Evolutionary conservation across 2,329 filamentous ascomycete species (phyloP), one percentile per base, ranked within the genome.

Genomic region (Didymella segeticola): DNA sequence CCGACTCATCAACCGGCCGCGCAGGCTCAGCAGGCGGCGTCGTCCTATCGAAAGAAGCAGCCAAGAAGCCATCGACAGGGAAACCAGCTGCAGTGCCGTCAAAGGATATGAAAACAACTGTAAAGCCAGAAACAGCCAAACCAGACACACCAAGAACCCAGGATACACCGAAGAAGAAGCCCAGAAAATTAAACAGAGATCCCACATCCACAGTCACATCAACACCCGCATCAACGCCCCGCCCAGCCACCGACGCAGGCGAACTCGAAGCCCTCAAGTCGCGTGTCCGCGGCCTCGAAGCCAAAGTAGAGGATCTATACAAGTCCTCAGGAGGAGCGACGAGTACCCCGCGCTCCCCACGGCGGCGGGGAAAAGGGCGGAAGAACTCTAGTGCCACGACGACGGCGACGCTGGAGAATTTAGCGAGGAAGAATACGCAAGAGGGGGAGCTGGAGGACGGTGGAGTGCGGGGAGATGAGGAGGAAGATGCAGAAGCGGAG

Each of bases 261-360:
- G 72, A 75, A 34, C 62, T 75, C 14, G 70, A 74, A 60, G 71
- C 71, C 2, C 60, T 75, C 1, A 74, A 75, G 31, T 66, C 64
- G 1, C 68, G 72, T 22, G 69, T 75, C 10, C 59, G 67, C 25
- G 70, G 68, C 15, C 62, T 75, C 11, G 72, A 75, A 57, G 66
- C 71, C 8, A 73, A 73, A 43, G 71, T 75, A 5, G 72, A 75
- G 47, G 66, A 72, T 12, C 61, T 75, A 1, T 74, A 73, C 47
- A 64, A 60, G 20, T 47, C 45, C 23, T n/a, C 22, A 3, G 4
- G 8, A 12, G 29, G 41, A 15, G 10, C 6, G 7, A 42, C n/a
- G 5, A 47, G 61, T 5, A 39, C 53, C 4, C 59, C 56, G 1
- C 68, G 69, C 9, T 74, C 69, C 7, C 69, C 70, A 8, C 70